Conservation (phyloP, 2,329 filamentous ascomycete species). For the Xylaria sp. region DNA sequence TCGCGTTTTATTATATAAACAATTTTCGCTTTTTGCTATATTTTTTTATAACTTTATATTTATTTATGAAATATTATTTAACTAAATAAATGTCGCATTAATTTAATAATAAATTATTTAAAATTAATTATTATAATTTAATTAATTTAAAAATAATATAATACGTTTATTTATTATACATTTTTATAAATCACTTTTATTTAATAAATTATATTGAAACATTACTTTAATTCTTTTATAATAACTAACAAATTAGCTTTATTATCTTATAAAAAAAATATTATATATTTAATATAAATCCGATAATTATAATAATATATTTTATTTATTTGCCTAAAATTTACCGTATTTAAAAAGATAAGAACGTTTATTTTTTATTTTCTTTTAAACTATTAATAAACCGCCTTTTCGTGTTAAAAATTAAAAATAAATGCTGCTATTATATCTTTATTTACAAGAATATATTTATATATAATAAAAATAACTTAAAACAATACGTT, state of each 20-base stretch:
- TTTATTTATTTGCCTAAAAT: conserved; percentile 38
- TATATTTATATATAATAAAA: conserved; percentile 46
- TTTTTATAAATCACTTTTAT: conserved; percentile 35
- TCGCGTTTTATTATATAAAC: not conserved
- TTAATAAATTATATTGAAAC: conserved; percentile 29
- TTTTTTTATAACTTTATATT: too few species aligned
- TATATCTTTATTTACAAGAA: conserved; percentile 46
- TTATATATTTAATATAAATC: conserved; percentile 39
- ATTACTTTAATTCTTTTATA: conserved; percentile 11
- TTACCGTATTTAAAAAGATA: conserved; percentile 43
- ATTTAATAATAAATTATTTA: conserved; percentile 30
- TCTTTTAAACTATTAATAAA: conserved; percentile 40
- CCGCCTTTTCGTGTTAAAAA: conserved; percentile 40
- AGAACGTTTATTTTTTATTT: conserved; percentile 42
- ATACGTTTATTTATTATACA: conserved; percentile 30
- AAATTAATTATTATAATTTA: conserved; percentile 39
- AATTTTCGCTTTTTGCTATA: conserved; percentile 1
- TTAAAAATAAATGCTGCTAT: conserved; percentile 36
- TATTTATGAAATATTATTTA: conserved; percentile 31
- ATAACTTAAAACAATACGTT: conserved; percentile 47
- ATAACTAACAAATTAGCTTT: conserved; percentile 7
- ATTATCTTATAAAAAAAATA: conserved; percentile 41
- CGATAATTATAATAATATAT: conserved; percentile 39
- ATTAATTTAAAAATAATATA: conserved; percentile 29
- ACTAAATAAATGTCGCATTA: conserved; percentile 18